These are phyloP conservation scores for Emergomyces africanus DNA, from an alignment of 2,329 filamentous ascomycete species.

Conservation along the genomic window DNA sequence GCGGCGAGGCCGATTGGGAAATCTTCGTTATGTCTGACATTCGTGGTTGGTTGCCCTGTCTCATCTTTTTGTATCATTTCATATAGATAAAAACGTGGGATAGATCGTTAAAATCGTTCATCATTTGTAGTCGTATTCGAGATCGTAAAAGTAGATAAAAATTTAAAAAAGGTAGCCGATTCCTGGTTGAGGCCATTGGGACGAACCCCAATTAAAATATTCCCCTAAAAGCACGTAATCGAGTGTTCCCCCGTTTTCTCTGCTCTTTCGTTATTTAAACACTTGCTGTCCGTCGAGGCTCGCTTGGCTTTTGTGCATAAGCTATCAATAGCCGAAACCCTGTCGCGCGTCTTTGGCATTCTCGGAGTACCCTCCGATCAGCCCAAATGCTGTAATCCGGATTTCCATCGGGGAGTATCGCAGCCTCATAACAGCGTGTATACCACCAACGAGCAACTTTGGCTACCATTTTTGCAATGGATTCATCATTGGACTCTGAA, in stretches of 20 bases:
- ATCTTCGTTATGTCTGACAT: slow-evolving; percentile 1
- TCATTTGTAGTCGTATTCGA: neutral
- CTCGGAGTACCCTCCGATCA: slow-evolving; percentile 59
- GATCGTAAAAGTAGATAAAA: neutral
- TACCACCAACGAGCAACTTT: slow-evolving; percentile 96
- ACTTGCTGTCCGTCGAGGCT: slow-evolving; percentile 33
- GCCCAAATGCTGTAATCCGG: slow-evolving; percentile 60
- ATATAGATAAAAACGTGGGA: neutral
- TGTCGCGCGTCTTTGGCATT: slow-evolving; percentile 77
- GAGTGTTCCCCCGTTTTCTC: neutral
- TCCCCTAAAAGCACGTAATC: neutral
- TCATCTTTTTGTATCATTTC: slow-evolving; percentile 1
- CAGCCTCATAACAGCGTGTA: slow-evolving; percentile 74
- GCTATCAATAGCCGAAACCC: slow-evolving; percentile 86
- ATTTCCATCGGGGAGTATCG: slow-evolving; percentile 38
- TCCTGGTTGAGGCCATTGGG: neutral
- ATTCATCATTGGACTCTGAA: slow-evolving; percentile 60
- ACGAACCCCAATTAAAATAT: neutral
- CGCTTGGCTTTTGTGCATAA: slow-evolving; percentile 66
- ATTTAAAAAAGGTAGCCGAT: neutral
- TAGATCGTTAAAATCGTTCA: slow-evolving; percentile 1
- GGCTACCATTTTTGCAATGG: slow-evolving; percentile 84
- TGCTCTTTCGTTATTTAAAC: slow-evolving; percentile 16
- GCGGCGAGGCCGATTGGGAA: slow-evolving; percentile 1
- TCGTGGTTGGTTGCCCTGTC: neutral